Conservation (phyloP, 345 rosid species). For the Hibiscus trionum region DNA sequence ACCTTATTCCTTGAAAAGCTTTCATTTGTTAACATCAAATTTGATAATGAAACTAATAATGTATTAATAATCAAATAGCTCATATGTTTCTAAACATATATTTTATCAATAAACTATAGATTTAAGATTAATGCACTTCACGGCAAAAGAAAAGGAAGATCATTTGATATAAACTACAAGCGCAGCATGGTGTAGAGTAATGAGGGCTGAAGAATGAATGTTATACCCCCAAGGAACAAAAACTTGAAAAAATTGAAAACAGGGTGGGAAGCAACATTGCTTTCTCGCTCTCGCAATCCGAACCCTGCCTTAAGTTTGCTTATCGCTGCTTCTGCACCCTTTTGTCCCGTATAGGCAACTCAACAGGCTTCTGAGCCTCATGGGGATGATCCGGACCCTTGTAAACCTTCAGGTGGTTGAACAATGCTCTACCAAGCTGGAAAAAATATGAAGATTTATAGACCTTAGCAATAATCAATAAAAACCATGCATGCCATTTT, state of each 20-base stretch:
- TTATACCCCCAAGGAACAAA: not conserved
- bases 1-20: not conserved
- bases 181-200: not conserved
- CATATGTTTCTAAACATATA: too few species aligned
- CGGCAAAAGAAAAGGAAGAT: too few species aligned
- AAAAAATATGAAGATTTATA: constrained; percentile 9
- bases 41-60: too few species aligned
- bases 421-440: constrained; percentile 88
- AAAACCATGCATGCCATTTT: not conserved
- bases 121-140: too few species aligned
- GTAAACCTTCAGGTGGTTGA: constrained; percentile 92
- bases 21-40: not conserved
- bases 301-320: constrained; percentile 2
- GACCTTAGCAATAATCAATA: not conserved
- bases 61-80: too few species aligned
- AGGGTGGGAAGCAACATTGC: constrained; percentile 1
- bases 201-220: constrained; percentile 2
- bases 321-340: constrained; percentile 58
- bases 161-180: not conserved
- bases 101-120: too few species aligned
- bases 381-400: constrained; percentile 90
- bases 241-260: not conserved
- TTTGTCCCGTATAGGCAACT: constrained; percentile 82
- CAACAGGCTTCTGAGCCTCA: constrained; percentile 77
- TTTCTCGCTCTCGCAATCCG: constrained; percentile 13